Evolutionary conservation across 805 yeast species (phyloP), one percentile per base, ranked within the genome.

Genomic region (Cyberlindnera xylosilytica): DNA sequence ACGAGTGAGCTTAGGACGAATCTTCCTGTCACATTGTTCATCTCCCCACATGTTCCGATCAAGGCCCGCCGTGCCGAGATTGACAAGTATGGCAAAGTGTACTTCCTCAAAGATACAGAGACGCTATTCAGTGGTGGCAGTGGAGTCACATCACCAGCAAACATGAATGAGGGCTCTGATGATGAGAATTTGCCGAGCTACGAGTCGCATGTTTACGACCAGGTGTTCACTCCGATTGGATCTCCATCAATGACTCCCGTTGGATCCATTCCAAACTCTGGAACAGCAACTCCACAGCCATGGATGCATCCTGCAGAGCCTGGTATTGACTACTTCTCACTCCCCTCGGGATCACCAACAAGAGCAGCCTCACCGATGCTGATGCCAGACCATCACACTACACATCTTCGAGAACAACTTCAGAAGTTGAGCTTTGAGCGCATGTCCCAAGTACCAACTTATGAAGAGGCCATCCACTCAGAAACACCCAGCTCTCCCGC

Each of bases 1-100:
- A 79, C 78, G 2, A 83, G 95, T 8, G 97, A 90, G 62, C 70
- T 90, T 39, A 72, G 96, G 26, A 96, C 96, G 0, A 82, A 91
- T 4, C 64, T 90, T 39, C 97, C 98, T 0, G 72, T 89, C 3
- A 72, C 70, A 26, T 58, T 86, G 17, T 85, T 76, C 60, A 75
- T 86, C 12, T 73, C 80, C 16, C 96, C 97, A 2, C 81, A 81
- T 53, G 81, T 85, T 4, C 71, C 83, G 1, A 72, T 88, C 37
- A 48, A 57, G 33, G 68, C 70, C 12, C 53, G 71, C 23, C 51
- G 52, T 35, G 67, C 64, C 6, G 45, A 65, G 18, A 49, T 65
- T 32, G 73, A 68, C 48, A 61, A 63, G 36, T 48, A 55, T 17
- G 71, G 71, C 2, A 61, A 60, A 45, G 58, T 65, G 12, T 70